Evolutionary conservation across 1,139 yeast species (phyloP).

Genomic region (Kurtzmaniella quercitrusa): DNA sequence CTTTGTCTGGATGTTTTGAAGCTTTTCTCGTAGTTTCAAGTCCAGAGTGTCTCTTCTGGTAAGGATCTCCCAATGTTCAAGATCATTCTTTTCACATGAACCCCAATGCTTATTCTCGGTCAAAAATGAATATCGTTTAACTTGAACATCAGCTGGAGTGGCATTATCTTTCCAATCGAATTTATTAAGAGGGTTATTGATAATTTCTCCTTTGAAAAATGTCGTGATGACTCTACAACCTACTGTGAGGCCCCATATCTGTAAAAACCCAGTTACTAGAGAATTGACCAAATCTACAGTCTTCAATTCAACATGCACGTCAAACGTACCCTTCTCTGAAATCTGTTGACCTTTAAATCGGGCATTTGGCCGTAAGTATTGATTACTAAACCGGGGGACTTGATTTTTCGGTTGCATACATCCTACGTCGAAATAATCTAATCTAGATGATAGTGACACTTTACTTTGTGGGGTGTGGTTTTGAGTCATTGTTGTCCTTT

Average conservation of each 20-base stretch:
- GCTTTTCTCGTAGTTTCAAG: conserved; percentile 22
- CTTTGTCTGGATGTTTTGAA: conserved; percentile 29
- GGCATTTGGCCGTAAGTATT: conserved; percentile 60
- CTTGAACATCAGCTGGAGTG: conserved; percentile 11
- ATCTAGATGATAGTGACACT: too few species aligned
- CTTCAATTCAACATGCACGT: conserved; percentile 68
- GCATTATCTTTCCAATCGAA: conserved; percentile 16
- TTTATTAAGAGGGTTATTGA: conserved; percentile 48
- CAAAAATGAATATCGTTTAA: conserved; percentile 30
- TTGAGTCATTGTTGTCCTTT: not conserved
- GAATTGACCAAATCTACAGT: conserved; percentile 62
- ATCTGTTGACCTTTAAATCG: conserved; percentile 68
- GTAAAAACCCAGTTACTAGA: conserved; percentile 69
- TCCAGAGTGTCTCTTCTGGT: conserved; percentile 35
- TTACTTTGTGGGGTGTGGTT: not conserved
- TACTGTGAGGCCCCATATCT: conserved; percentile 76
- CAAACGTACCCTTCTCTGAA: conserved; percentile 63
- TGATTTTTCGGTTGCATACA: conserved; percentile 3
- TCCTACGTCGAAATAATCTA: not conserved
- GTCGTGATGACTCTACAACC: conserved; percentile 77
- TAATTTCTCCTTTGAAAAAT: conserved; percentile 82
- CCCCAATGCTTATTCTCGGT: conserved; percentile 53
- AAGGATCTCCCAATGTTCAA: conserved; percentile 84
- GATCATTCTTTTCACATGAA: conserved; percentile 61
- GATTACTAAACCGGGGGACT: conserved; percentile 19